Evolutionary conservation across 1,284 basidiomycete genomes (phyloP).

Genomic region (Porogramme epimiltina): DNA sequence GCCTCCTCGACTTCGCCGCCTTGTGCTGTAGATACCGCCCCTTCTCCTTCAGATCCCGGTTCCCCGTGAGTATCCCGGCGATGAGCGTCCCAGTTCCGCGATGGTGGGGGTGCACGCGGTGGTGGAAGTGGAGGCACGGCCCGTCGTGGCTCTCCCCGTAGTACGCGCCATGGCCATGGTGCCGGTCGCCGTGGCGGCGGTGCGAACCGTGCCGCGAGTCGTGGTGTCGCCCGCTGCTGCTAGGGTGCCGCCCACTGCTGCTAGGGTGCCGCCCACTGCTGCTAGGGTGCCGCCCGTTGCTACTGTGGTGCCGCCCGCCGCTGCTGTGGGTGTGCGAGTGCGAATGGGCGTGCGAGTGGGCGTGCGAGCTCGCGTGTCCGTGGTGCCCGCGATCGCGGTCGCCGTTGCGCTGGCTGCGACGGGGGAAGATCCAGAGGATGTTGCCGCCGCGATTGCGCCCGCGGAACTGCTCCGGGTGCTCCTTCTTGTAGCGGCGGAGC

Average conservation of each 20-base stretch:
- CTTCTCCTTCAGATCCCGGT: slow-evolving; percentile 12
- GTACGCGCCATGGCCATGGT: slow-evolving; percentile 7
- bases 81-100: slow-evolving; percentile 27
- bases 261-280: slow-evolving; percentile 4
- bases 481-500: slow-evolving; percentile 24
- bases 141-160: slow-evolving; percentile 16
- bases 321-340: slow-evolving; percentile 1
- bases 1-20: slow-evolving; percentile 18
- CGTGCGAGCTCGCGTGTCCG: not conserved
- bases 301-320: slow-evolving; percentile 4
- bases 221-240: not conserved
- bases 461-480: slow-evolving; percentile 20
- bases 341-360: not conserved
- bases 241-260: slow-evolving; percentile 1
- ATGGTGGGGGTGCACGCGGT: slow-evolving; percentile 27
- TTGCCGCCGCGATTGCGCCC: slow-evolving; percentile 12
- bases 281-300: not conserved
- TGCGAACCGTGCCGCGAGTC: slow-evolving; percentile 2
- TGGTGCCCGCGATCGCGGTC: no score
- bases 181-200: slow-evolving; percentile 12
- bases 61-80: slow-evolving; percentile 20
- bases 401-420: slow-evolving; percentile 1
- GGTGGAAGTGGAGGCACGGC: slow-evolving; percentile 27
- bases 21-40: slow-evolving; percentile 11
- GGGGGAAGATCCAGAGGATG: slow-evolving; percentile 20